These are phyloP conservation scores for Rhytidhysteron rufulum DNA, from an alignment of 2,329 filamentous ascomycete genomes.

Conservation along the genomic window DNA sequence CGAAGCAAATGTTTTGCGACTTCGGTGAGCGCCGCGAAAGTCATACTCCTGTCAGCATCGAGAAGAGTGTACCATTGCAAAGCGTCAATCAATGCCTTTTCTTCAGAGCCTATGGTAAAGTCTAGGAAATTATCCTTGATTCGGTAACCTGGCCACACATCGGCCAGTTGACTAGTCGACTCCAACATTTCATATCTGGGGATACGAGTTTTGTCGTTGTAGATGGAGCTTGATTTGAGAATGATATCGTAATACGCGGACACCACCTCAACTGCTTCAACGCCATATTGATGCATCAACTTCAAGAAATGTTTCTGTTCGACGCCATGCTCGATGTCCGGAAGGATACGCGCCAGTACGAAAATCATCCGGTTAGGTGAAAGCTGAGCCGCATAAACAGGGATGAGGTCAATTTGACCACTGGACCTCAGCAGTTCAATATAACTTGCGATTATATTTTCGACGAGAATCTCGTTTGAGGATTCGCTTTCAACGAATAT, in stretches of 20 bases:
- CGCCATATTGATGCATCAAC: conserved; percentile 69
- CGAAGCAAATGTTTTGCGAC: conserved; percentile 82
- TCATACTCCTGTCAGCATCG: conserved; percentile 55
- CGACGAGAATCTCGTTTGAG: conserved; percentile 45
- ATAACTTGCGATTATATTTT: conserved; percentile 78
- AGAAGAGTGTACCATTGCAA: conserved; percentile 82
- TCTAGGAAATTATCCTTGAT: conserved; percentile 66
- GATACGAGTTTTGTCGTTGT: conserved; percentile 24
- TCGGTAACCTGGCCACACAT: conserved; percentile 54
- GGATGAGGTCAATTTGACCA: conserved; percentile 73
- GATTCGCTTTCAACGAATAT: neutral
- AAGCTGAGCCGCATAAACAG: conserved; percentile 82
- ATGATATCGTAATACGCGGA: conserved; percentile 58
- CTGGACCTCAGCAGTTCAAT: conserved; percentile 72
- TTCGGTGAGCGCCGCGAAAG: conserved; percentile 64
- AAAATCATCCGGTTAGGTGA: conserved; percentile 61
- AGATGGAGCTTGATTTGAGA: conserved; percentile 11
- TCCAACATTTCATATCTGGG: conserved; percentile 47
- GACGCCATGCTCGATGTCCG: conserved; percentile 63
- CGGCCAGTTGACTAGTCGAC: conserved; percentile 40
- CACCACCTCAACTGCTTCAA: conserved; percentile 72
- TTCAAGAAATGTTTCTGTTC: conserved; percentile 66
- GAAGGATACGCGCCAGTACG: conserved; percentile 71
- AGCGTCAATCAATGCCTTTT: conserved; percentile 72
- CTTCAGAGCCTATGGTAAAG: conserved; percentile 51